These are phyloP conservation scores for Hyphopichia pseudoburtonii DNA, from an alignment of 1,139 yeast species.

Conservation along the genomic window DNA sequence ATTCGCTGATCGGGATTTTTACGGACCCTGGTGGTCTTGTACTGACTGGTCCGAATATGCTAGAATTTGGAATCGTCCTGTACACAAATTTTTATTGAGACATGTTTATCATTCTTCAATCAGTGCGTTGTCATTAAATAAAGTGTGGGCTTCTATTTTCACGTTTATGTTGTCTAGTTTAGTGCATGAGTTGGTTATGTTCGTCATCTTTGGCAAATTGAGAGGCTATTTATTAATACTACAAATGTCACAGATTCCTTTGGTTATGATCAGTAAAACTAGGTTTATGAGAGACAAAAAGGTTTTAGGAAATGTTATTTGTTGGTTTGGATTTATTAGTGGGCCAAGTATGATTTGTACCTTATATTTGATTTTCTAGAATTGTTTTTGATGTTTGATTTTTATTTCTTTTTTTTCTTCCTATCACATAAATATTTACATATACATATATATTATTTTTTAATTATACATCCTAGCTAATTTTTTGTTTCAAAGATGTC, in stretches of 20 bases:
- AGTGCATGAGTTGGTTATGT: slow-evolving; percentile 92
- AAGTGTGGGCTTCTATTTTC: slow-evolving; percentile 66
- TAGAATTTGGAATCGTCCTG: slow-evolving; percentile 93
- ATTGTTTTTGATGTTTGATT: not conserved
- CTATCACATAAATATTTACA: too few relatives aligned
- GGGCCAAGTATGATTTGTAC: slow-evolving; percentile 92
- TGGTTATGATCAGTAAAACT: slow-evolving; percentile 54
- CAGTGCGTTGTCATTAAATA: slow-evolving; percentile 68
- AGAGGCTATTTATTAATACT: slow-evolving; percentile 77
- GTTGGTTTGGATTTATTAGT: slow-evolving; percentile 89
- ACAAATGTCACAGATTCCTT: slow-evolving; percentile 83
- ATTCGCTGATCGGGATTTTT: slow-evolving; percentile 89
- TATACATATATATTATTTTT: too few relatives aligned
- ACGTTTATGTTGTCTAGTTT: slow-evolving; percentile 82
- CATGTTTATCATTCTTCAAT: slow-evolving; percentile 95
- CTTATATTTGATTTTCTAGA: slow-evolving; percentile 70
- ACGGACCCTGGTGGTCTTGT: slow-evolving; percentile 98
- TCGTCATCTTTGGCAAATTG: slow-evolving; percentile 72
- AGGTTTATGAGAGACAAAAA: slow-evolving; percentile 52
- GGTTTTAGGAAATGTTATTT: slow-evolving; percentile 74
- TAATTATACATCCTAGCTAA: too few relatives aligned
- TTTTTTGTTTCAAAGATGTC: too few relatives aligned
- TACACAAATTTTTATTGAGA: slow-evolving; percentile 83
- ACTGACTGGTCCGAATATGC: slow-evolving; percentile 93
- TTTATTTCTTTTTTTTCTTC: too few relatives aligned